These are phyloP conservation scores for Saccharomycopsis sp. DNA, from an alignment of 805 yeast species.

Conservation along the genomic window DNA sequence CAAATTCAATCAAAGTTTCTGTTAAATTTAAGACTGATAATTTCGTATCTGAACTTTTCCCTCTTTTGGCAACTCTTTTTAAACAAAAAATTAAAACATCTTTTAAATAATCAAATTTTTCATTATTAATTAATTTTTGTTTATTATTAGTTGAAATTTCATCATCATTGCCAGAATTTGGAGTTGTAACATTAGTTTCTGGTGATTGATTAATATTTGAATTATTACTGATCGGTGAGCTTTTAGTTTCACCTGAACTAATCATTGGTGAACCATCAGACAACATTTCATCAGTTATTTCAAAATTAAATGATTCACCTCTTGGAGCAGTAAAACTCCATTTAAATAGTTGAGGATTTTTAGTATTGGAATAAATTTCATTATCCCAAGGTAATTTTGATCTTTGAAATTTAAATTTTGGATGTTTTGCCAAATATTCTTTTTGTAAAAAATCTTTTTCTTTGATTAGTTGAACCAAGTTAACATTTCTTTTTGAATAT, in stretches of 20 bases:
- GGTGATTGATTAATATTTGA: neutral
- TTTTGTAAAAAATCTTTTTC: constrained; percentile 23
- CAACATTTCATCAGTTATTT: constrained; percentile 6
- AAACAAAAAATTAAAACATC: constrained; percentile 36
- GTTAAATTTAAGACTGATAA: constrained; percentile 34
- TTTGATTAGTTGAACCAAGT: constrained; percentile 28
- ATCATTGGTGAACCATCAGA: neutral
- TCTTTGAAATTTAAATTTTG: neutral
- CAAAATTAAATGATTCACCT: neutral
- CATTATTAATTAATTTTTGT: neutral
- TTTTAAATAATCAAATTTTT: constrained; percentile 28
- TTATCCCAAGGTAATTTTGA: neutral
- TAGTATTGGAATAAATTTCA: neutral
- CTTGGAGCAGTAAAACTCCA: constrained; percentile 9
- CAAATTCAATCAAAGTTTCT: constrained; percentile 33
- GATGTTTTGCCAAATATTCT: neutral
- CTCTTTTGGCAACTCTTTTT: constrained; percentile 39
- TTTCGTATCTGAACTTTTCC: constrained; percentile 39
- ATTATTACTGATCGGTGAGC: neutral
- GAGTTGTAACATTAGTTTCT: constrained; percentile 17
- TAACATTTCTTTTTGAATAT: constrained; percentile 24
- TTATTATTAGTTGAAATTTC: constrained; percentile 6
- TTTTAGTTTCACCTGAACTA: neutral
- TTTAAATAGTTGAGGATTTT: neutral
- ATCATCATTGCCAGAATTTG: constrained; percentile 1